Conservation (phyloP, 1,284 basidiomycete species). For the Ceratobasidium sp. region DNA sequence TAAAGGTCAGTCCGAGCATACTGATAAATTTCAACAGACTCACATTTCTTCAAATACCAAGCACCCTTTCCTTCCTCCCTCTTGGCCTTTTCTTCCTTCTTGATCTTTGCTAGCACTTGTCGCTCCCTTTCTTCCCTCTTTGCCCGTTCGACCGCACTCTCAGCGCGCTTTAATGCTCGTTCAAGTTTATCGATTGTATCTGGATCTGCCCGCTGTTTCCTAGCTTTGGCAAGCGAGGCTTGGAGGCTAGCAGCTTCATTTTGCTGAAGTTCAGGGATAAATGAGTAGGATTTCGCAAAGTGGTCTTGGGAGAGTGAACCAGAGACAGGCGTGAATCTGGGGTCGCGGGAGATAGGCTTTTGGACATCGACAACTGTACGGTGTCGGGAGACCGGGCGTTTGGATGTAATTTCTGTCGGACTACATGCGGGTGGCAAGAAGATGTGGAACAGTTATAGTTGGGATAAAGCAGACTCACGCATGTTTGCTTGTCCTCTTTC, state of each 20-base stretch:
- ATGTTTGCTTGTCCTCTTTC: constrained; percentile 82
- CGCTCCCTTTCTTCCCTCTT: constrained; percentile 73
- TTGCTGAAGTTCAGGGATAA: constrained; percentile 73
- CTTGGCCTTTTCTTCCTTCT: constrained; percentile 77
- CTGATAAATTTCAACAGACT: not conserved
- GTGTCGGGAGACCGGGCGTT: constrained; percentile 81
- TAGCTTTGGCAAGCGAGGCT: constrained; percentile 70
- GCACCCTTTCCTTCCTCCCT: constrained; percentile 76
- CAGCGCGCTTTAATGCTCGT: constrained; percentile 74
- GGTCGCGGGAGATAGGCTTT: constrained; percentile 78
- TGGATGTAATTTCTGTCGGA: constrained; percentile 84
- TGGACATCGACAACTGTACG: constrained; percentile 78
- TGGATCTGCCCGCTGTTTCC: constrained; percentile 63
- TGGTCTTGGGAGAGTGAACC: constrained; percentile 75
- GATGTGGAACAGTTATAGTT: not conserved
- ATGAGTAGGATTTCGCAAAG: constrained; percentile 80
- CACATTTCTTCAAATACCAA: constrained; percentile 90
- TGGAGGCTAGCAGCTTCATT: constrained; percentile 73
- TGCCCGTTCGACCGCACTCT: constrained; percentile 81
- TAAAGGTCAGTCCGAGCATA: not conserved
- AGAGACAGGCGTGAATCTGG: constrained; percentile 81
- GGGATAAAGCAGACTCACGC: constrained; percentile 66
- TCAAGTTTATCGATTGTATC: constrained; percentile 71
- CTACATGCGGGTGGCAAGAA: constrained; percentile 52
- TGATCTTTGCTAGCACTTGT: constrained; percentile 65